Evolutionary conservation across 208 protist species (phyloP), one percentile per base, ranked within the genome.

Genomic region (Trypanosoma mega): DNA sequence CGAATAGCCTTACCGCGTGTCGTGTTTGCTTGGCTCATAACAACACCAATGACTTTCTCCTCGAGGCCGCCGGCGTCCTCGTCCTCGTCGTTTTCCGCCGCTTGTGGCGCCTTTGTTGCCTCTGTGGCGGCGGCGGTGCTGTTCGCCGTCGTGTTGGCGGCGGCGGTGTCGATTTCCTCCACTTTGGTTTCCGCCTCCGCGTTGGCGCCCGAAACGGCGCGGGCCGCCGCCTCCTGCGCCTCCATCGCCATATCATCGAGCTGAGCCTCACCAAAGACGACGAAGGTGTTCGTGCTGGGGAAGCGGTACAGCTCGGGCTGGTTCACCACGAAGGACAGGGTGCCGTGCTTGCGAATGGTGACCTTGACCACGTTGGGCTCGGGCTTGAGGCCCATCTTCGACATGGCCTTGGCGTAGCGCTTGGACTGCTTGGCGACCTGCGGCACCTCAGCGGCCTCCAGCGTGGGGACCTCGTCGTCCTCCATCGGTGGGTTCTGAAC

Each of bases 221-320:
- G 80, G 29, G 80, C 81, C 30, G 82, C 82, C 24, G 84, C 81
- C 67, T 91, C 77, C 76, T 91, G 75, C 2, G 73, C 73, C 34
- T 85, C 48, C 47, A 73, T 66, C 39, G 56, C 67, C 31, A 72
- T 71, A 61, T 98, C 96, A 67, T 99, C 97, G 24, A 99, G 83
- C 65, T 97, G 97, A 23, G 93, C 88, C 76, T 99, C 97, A 66
- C 98, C 98, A 67, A 99, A 99, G 82, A 99, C 88, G 55, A 99
- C 83, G 77, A 98, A 99, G 36, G 96, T 98, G 81, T 99, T 97
- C 29, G 89, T 93, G 57, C 77, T 81, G 18, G 94, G 82, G 68
- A 87, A 90, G 79, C 96, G 97, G 93, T 96, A 98, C 34, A 99
- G 97, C 78, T 99, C 97, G 26, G 98, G 97, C 66, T 93, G 67